phyloP scores from a whole-genome alignment of 1,284 basidiomycete species.

The Pseudozyma tsukubaensis region DNA sequence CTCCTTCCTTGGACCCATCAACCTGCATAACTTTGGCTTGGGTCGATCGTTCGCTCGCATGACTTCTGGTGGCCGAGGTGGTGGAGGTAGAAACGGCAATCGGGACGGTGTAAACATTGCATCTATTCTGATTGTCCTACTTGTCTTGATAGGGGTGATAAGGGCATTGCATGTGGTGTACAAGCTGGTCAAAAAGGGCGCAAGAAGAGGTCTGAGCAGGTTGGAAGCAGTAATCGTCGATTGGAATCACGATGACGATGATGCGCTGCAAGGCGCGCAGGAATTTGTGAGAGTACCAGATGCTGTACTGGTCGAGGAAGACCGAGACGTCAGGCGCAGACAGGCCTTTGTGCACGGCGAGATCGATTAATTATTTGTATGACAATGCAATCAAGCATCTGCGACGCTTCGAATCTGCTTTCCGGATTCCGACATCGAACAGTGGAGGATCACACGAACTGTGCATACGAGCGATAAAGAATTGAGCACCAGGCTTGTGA shows the following conservation, averaged over 20 bases:
- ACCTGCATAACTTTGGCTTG: constrained; percentile 53
- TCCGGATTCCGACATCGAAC: too few relatives aligned
- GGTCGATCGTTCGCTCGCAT: constrained; percentile 54
- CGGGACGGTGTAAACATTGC: constrained; percentile 47
- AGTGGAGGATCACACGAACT: neutral
- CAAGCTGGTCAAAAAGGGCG: constrained; percentile 25
- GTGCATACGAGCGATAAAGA: neutral
- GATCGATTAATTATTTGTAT: neutral
- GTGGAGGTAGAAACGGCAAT: constrained; percentile 24
- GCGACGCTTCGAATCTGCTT: too few relatives aligned
- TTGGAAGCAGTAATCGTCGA: constrained; percentile 54
- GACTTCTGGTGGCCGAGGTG: constrained; percentile 28
- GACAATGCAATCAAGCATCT: constrained; percentile 12
- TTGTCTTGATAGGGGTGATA: constrained; percentile 53
- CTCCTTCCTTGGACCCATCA: constrained; percentile 49
- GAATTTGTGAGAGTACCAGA: neutral
- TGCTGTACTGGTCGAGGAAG: constrained; percentile 1
- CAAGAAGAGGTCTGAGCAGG: constrained; percentile 34
- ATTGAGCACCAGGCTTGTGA: neutral
- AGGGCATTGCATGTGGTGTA: constrained; percentile 47
- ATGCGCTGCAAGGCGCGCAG: neutral
- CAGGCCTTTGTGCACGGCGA: constrained; percentile 11
- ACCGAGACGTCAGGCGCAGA: constrained; percentile 6
- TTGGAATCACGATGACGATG: constrained; percentile 49
- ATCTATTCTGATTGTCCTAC: constrained; percentile 46